Percentiles rank a stretch among this genome's conserved stretches.
Conservation (phyloP, 805 yeast species). For the Kuraishia floccosa region DNA sequence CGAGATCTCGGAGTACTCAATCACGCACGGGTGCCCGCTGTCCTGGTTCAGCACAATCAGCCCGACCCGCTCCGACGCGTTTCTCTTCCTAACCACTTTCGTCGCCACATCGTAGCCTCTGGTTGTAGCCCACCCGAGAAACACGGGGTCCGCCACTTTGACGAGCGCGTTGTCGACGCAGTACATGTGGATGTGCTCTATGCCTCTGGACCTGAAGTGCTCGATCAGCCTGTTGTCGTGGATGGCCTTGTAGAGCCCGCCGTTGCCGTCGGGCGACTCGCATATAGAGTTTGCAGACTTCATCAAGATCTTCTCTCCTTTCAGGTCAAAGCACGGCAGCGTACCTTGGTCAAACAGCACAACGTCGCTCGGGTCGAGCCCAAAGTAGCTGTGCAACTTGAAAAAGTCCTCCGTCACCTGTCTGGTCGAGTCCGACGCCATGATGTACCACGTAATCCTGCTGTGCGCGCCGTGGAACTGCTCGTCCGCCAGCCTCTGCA, state of each 20-base stretch:
- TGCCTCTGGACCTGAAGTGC: slow-evolving; percentile 56
- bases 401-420: slow-evolving; percentile 65
- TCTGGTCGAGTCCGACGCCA: slow-evolving; percentile 91
- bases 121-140: slow-evolving; percentile 72
- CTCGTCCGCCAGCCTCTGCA: slow-evolving; percentile 43
- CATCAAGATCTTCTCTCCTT: slow-evolving; percentile 62
- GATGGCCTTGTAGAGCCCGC: slow-evolving; percentile 88
- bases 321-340: slow-evolving; percentile 71
- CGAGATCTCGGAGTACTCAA: slow-evolving; percentile 89
- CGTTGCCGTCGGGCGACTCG: slow-evolving; percentile 96
- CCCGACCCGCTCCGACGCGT: slow-evolving; percentile 84
- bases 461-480: slow-evolving; percentile 12
- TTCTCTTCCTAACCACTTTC: slow-evolving; percentile 89
- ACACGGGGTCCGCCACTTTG: slow-evolving; percentile 85
- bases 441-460: slow-evolving; percentile 73
- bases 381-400: slow-evolving; percentile 51
- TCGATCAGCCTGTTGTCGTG: slow-evolving; percentile 48
- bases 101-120: slow-evolving; percentile 71
- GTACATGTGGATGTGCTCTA: slow-evolving; percentile 90
- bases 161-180: slow-evolving; percentile 94
- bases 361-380: slow-evolving; percentile 48
- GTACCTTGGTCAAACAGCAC: slow-evolving; percentile 91
- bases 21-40: slow-evolving; percentile 66
- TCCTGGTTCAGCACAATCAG: slow-evolving; percentile 63
- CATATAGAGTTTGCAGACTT: slow-evolving; percentile 45